Evolutionary conservation across 2,329 filamentous ascomycete genomes (phyloP), one percentile per base, ranked within the genome.

Genomic region (Helotiales sp.): DNA sequence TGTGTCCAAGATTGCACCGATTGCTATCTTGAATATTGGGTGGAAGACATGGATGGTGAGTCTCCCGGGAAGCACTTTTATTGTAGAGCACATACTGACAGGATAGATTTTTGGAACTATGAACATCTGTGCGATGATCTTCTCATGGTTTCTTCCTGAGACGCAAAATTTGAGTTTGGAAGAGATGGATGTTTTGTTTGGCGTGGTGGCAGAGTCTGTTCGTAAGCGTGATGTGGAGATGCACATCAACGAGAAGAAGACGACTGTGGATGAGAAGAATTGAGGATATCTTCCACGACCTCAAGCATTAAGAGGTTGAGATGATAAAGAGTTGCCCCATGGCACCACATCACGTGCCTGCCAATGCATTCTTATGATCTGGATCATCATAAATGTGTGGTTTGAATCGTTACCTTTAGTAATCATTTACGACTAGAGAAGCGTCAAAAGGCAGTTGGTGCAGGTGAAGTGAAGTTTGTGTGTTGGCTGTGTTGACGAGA

Each of bases 141-240:
- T 68, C 75, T 89, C 59, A 85, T 86, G 63, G 24, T 56, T 56
- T 25, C 25, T 56, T 22, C 46, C 44, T 42, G 86, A 89, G 74
- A 89, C 87, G 49, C 88, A 88, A 73, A 86, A 85, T 30, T 76
- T 87, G 17, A 83, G 80, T 0, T 78, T 89, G 47, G 87, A 90
- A 71, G 81, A 87, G 64, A 75, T 76, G 59, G 73, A 69, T 57
- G 61, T 66, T 17, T 27, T 69, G 17, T 68, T 69, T 22, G 34
- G 47, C 12, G 31, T 19, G 10, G 53, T 55, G 34, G 53, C 62
- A 58, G 29, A 55, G 54, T 29, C 44, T 52, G 29, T 52, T 46
- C 40, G 59, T 1, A 54, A 50, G 46, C 36, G 30, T 22, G 63
- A 65, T 54, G 55, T 65, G 19, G 61, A 65, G 49, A 54, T 13